Evolutionary conservation across 2,329 filamentous ascomycete genomes (phyloP).

Genomic region (Pseudocercospora fijiensis): DNA sequence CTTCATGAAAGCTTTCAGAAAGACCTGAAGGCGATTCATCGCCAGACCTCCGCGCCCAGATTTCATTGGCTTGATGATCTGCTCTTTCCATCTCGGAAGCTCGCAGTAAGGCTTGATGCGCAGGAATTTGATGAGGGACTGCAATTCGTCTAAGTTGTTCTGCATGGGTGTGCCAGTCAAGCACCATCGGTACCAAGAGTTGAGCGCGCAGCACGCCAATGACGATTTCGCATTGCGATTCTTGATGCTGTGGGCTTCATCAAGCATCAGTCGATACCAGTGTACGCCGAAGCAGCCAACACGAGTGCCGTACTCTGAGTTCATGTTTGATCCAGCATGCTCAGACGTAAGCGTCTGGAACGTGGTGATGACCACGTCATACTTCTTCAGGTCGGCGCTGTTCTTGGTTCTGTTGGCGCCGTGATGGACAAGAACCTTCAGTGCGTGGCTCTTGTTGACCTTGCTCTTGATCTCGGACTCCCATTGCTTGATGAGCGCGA

Average conservation of each 20-base stretch:
- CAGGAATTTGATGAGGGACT: slow-evolving; percentile 89
- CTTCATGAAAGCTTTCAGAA: slow-evolving; percentile 95
- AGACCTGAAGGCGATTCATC: slow-evolving; percentile 78
- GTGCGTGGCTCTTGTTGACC: slow-evolving; percentile 64
- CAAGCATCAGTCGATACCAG: slow-evolving; percentile 94
- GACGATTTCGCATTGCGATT: slow-evolving; percentile 95
- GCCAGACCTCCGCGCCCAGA: slow-evolving; percentile 85
- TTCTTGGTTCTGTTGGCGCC: slow-evolving; percentile 81
- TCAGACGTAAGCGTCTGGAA: slow-evolving; percentile 95
- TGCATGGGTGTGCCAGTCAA: slow-evolving; percentile 96
- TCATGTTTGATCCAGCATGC: slow-evolving; percentile 67
- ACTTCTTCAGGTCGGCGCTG: slow-evolving; percentile 71
- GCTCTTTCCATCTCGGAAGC: slow-evolving; percentile 80
- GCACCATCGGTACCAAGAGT: slow-evolving; percentile 91
- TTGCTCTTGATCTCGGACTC: slow-evolving; percentile 88
- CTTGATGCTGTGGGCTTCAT: slow-evolving; percentile 98
- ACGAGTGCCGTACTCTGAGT: slow-evolving; percentile 62
- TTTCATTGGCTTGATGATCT: slow-evolving; percentile 87
- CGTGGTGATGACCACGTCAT: slow-evolving; percentile 95
- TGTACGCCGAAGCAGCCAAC: slow-evolving; percentile 85
- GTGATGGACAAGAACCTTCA: slow-evolving; percentile 88
- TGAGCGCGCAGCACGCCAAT: slow-evolving; percentile 82
- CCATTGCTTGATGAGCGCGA: slow-evolving; percentile 96
- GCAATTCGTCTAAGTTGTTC: slow-evolving; percentile 94
- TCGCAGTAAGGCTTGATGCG: slow-evolving; percentile 90